Conservation (phyloP, 148 eudicot genomes). For the Cornus florida region DNA sequence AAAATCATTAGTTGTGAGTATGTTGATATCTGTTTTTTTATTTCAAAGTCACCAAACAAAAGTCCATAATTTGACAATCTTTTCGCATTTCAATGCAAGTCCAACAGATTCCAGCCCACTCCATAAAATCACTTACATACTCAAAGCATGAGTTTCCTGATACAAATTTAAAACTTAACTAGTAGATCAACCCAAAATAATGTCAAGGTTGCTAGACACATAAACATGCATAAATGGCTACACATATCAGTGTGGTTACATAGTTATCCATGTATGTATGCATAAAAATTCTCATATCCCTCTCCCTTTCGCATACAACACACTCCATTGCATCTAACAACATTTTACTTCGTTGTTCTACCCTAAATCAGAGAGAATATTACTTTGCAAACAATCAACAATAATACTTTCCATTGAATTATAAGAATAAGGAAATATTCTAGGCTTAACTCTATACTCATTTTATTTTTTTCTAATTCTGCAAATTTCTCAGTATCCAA, state of each 20-base stretch:
- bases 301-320: too few relatives aligned
- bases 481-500: neutral
- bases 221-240: too few relatives aligned
- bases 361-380: neutral
- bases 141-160: neutral
- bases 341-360: too few relatives aligned
- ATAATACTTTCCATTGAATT: neutral
- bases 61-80: too few relatives aligned
- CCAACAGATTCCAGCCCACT: neutral
- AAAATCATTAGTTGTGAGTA: neutral
- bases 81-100: too few relatives aligned
- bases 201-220: neutral
- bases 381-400: too few relatives aligned
- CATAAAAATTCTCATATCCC: too few relatives aligned
- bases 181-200: neutral
- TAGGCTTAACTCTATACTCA: neutral
- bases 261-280: too few relatives aligned
- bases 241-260: too few relatives aligned
- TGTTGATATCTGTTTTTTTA: neutral
- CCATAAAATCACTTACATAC: neutral
- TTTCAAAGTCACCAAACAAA: neutral
- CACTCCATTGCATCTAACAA: too few relatives aligned
- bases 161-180: neutral
- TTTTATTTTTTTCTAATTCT: neutral
- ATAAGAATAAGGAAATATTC: too few relatives aligned